Evolutionary conservation across 2,329 filamentous ascomycete genomes (phyloP), one percentile per base, ranked within the genome.

Genomic region (Colletotrichum neosansevieriae): DNA sequence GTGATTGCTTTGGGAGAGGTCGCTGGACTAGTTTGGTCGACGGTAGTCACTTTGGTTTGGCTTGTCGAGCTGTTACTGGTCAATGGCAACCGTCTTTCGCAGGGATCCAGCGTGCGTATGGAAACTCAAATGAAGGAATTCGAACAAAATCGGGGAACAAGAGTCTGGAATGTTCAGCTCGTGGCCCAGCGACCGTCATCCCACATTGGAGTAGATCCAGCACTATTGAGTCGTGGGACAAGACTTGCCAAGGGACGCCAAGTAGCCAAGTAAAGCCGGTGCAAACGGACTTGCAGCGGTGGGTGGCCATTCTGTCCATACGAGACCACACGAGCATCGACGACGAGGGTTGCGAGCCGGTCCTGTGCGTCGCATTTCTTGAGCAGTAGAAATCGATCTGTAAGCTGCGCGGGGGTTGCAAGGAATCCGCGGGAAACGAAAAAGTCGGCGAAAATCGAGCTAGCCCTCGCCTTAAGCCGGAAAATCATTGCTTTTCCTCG

Each of bases 211-310:
- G 56, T 38, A 19, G 29, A 19, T 32, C 66, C 62, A 60, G 66
- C 66, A 34, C 56, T 51, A 62, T 66, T 60, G 66, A 60, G 54
- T 59, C 49, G 61, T 59, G 59, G 66, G 66, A 66, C 66, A 66
- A 69, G 66, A 66, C 24, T 47, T 34, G 66, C 66, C 66, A 69
- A 69, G 66, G 47, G 32, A 40, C 34, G 65, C 65, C 65, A 68
- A 68, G 65, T 36, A 65, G 64, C 42, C 56, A 49, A 58, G 56
- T 47, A 49, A 36, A 47, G 34, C 47, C 61, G 66, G 66, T 61
- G 66, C 66, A 57, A 59, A 65, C 61, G 62, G 56, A 56, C 49
- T 60, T 32, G 56, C 66, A 44, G 38, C 63, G 60, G 65, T 58
- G 65, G 65, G 40, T 47, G 21, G 53, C 61, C 50, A 66, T 57